phyloP scores from a whole-genome alignment of 306 rosid genomes.

The Corylus americana region DNA sequence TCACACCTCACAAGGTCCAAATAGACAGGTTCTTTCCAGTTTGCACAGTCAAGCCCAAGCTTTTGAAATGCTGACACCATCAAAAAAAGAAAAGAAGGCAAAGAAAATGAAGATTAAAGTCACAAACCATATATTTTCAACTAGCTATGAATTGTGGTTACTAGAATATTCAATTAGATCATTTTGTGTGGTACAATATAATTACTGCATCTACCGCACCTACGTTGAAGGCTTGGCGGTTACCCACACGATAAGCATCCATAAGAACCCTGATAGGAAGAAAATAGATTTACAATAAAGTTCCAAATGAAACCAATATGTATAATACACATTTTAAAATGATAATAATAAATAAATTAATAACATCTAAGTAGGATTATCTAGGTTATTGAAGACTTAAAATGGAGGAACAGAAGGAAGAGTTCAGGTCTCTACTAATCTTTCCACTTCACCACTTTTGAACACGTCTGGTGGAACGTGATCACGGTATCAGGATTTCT shows the following conservation, averaged over 20 bases:
- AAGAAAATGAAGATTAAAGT: slow-evolving; percentile 2
- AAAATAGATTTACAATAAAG: neutral
- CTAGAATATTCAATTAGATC: slow-evolving; percentile 4
- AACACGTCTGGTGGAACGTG: neutral
- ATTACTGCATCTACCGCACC: slow-evolving; percentile 44
- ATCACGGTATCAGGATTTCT: neutral
- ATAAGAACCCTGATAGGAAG: slow-evolving; percentile 65
- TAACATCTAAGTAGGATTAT: neutral
- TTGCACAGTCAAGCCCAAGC: slow-evolving; percentile 96
- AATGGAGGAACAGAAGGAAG: neutral
- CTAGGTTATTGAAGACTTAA: neutral
- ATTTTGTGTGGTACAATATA: neutral
- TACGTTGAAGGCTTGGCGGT: slow-evolving; percentile 75
- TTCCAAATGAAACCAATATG: slow-evolving; percentile 1
- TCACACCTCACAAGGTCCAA: slow-evolving; percentile 75
- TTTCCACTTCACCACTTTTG: neutral
- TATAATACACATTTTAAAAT: neutral
- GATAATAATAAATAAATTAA: neutral
- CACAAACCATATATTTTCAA: neutral
- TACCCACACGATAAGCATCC: slow-evolving; percentile 79
- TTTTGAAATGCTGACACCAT: slow-evolving; percentile 64
- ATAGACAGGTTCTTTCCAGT: slow-evolving; percentile 84
- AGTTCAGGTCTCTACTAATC: neutral
- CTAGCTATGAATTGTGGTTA: neutral
- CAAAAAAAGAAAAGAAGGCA: neutral